Percentiles rank a stretch among this genome's conserved stretches.
phyloP scores from a whole-genome alignment of 768 basidiomycete species.

The Trametes punicea region DNA sequence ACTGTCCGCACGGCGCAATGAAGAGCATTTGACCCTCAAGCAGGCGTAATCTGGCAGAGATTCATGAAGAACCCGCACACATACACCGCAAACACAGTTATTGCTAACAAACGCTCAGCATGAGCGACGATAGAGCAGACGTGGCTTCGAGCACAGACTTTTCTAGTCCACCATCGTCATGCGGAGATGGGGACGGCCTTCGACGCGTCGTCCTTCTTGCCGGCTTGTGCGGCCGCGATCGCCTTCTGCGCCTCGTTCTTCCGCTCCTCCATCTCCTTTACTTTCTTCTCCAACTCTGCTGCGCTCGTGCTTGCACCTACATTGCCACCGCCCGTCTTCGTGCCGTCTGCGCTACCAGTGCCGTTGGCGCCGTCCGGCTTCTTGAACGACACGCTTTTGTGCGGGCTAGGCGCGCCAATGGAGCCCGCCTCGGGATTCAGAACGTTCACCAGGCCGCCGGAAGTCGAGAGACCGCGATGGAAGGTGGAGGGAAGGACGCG shows the following conservation, averaged over 20 bases:
- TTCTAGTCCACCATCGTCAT: neutral
- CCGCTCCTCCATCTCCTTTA: conserved; percentile 67
- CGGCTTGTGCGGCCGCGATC: conserved; percentile 60
- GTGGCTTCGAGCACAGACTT: neutral
- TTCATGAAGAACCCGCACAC: neutral
- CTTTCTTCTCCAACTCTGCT: conserved; percentile 41
- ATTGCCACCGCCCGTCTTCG: conserved; percentile 43
- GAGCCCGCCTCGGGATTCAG: conserved; percentile 61
- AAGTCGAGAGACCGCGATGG: conserved; percentile 69
- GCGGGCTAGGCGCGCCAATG: conserved; percentile 59
- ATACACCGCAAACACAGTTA: too few species aligned
- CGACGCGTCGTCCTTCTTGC: conserved; percentile 55
- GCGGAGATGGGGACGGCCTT: conserved; percentile 43
- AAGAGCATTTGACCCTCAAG: neutral
- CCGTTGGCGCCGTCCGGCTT: conserved; percentile 32
- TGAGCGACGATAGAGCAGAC: neutral
- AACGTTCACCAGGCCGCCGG: conserved; percentile 59
- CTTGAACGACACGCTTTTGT: conserved; percentile 73
- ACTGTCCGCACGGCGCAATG: neutral
- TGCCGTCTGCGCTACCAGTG: conserved; percentile 27
- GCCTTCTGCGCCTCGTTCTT: conserved; percentile 62
- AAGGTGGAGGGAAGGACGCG: conserved; percentile 77
- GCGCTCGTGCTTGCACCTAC: conserved; percentile 24
- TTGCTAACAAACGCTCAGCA: neutral
- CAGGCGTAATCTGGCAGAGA: too few species aligned